phyloP scores from a whole-genome alignment of 495 filamentous ascomycete genomes.

The Daldinia decipiens region DNA sequence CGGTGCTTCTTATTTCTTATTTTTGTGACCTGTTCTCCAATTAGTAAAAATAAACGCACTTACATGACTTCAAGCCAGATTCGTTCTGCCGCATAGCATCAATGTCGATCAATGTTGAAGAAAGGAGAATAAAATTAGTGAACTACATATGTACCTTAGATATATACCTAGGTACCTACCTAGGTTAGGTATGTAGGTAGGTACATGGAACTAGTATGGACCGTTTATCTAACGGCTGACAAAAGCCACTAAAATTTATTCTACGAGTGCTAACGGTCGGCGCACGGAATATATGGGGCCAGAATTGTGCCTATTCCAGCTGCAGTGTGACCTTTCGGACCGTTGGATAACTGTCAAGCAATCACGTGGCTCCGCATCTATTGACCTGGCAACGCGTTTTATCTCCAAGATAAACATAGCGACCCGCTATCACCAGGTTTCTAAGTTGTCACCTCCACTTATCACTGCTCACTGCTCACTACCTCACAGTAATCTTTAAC shows the following conservation, averaged over 20 bases:
- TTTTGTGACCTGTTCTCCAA: background rate
- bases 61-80: background rate
- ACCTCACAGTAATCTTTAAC: background rate
- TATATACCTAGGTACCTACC: too few species aligned
- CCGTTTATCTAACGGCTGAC: background rate
- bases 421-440: constrained; percentile 18
- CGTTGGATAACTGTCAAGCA: background rate
- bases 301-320: background rate
- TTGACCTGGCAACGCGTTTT: constrained; percentile 45
- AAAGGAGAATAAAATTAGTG: background rate
- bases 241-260: too few species aligned
- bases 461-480: background rate
- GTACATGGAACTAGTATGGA: too few species aligned
- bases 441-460: constrained; percentile 14
- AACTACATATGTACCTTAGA: too few species aligned
- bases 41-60: background rate
- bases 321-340: background rate
- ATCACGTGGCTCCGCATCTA: constrained; percentile 20
- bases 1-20: background rate
- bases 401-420: constrained; percentile 38
- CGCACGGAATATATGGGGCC: background rate
- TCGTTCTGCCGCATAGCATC: background rate
- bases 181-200: too few species aligned
- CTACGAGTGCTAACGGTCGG: background rate
- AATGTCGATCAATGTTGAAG: background rate